Evolutionary conservation across 805 yeast species (phyloP).

Genomic region (Candida alai): DNA sequence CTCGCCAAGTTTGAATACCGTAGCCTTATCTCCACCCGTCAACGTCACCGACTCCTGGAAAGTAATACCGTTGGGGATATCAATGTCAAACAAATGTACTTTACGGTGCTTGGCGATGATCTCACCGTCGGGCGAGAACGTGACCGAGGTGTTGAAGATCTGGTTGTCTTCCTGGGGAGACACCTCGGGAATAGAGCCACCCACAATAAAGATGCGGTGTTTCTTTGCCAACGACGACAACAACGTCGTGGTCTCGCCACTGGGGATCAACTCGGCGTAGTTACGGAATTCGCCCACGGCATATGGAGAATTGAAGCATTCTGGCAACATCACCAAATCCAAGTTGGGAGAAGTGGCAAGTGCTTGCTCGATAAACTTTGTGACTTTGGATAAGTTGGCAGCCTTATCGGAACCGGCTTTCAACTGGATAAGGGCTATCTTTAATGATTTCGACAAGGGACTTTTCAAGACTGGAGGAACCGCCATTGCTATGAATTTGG

Average conservation of each 20-base stretch:
- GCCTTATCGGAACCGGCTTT: conserved; percentile 77
- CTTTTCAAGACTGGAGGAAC: conserved; percentile 22
- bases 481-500: conserved; percentile 3
- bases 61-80: conserved; percentile 85
- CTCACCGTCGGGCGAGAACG: conserved; percentile 69
- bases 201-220: conserved; percentile 62
- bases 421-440: conserved; percentile 82
- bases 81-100: conserved; percentile 87
- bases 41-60: conserved; percentile 78
- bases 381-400: conserved; percentile 70
- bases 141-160: conserved; percentile 66
- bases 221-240: conserved; percentile 65
- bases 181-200: conserved; percentile 90
- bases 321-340: conserved; percentile 84
- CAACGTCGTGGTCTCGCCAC: conserved; percentile 62
- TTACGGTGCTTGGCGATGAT: conserved; percentile 84
- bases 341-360: conserved; percentile 31
- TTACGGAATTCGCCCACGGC: conserved; percentile 80
- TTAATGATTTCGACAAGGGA: conserved; percentile 54
- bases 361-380: conserved; percentile 62
- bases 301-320: conserved; percentile 95
- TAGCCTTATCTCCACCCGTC: conserved; percentile 76
- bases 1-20: conserved; percentile 65
- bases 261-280: conserved; percentile 84
- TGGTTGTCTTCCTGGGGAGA: conserved; percentile 50